Evolutionary conservation across 108 stramenopile genomes (phyloP).

Genomic region (Pseudonitzschia multiseries): DNA sequence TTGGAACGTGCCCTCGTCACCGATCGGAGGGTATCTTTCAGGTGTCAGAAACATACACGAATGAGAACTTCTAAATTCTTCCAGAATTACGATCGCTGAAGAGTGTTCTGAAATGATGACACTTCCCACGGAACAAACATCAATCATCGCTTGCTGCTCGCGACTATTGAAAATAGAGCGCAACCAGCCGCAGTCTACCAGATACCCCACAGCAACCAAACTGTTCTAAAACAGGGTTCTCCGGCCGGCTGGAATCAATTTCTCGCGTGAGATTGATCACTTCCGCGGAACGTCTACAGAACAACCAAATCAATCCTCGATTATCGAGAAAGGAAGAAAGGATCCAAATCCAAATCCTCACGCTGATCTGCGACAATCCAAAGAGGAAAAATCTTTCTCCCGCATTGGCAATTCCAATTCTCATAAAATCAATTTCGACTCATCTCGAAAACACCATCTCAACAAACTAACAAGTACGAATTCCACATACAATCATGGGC

Average conservation of each 20-base stretch:
- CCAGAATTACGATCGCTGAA: conserved; percentile 20
- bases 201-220: background rate
- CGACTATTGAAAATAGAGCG: background rate
- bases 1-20: conserved; percentile 6
- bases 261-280: background rate
- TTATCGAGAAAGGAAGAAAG: background rate
- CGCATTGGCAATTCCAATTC: conserved; percentile 11
- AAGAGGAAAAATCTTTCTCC: conserved; percentile 4
- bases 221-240: background rate
- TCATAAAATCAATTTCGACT: conserved; percentile 3
- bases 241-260: background rate
- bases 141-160: background rate
- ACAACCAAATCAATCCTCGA: conserved; percentile 5
- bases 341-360: background rate
- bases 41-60: background rate
- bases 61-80: background rate
- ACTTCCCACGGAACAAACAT: conserved; percentile 1
- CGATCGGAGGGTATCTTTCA: conserved; percentile 22
- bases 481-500: conserved; percentile 27
- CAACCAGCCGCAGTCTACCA: background rate
- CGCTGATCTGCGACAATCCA: conserved; percentile 6
- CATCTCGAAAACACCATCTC: background rate
- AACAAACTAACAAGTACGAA: conserved; percentile 8
- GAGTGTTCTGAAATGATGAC: conserved; percentile 13
- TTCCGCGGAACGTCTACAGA: background rate